A percentile compares a stretch with the other conserved stretches of the same genome.
phyloP scores from a whole-genome alignment of 1,284 basidiomycete species.

The Mycena citricolor region DNA sequence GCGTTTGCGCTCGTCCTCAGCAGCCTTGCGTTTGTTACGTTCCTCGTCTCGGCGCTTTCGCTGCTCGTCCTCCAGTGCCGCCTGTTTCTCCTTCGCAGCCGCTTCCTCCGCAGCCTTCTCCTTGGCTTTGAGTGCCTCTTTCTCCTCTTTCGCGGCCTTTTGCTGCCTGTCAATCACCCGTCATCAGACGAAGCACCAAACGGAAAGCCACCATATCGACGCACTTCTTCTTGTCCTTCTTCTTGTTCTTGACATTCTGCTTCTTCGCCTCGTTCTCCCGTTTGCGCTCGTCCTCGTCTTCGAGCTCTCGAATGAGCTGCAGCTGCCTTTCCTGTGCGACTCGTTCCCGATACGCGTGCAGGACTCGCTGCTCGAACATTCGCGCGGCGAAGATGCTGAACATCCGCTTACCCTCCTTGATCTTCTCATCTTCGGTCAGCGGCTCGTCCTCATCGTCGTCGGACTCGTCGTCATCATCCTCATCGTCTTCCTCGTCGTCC shows the following conservation, averaged over 20 bases:
- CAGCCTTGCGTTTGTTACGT: slow-evolving; percentile 64
- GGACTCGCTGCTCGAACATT: slow-evolving; percentile 89
- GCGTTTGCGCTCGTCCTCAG: slow-evolving; percentile 51
- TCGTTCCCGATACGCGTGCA: slow-evolving; percentile 89
- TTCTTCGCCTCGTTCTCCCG: slow-evolving; percentile 88
- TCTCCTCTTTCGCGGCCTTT: slow-evolving; percentile 91
- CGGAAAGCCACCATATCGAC: slow-evolving; percentile 27
- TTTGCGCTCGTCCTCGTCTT: slow-evolving; percentile 78
- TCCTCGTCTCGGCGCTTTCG: slow-evolving; percentile 69
- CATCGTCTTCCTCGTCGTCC: slow-evolving; percentile 26
- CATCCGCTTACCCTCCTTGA: slow-evolving; percentile 99
- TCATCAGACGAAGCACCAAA: slow-evolving; percentile 10
- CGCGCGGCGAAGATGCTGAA: slow-evolving; percentile 99
- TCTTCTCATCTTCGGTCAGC: slow-evolving; percentile 89
- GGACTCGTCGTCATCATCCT: slow-evolving; percentile 48
- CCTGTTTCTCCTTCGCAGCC: slow-evolving; percentile 49
- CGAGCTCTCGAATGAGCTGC: slow-evolving; percentile 85
- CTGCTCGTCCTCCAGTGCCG: slow-evolving; percentile 63
- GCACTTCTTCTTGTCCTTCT: slow-evolving; percentile 95
- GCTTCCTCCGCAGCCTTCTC: slow-evolving; percentile 54
- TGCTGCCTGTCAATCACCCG: slow-evolving; percentile 61
- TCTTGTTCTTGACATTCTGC: slow-evolving; percentile 95
- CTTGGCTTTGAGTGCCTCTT: slow-evolving; percentile 75
- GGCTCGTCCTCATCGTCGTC: slow-evolving; percentile 38
- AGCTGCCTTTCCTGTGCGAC: slow-evolving; percentile 90